Conservation (phyloP, 2,329 filamentous ascomycete genomes). For the Drechslera avenae region DNA sequence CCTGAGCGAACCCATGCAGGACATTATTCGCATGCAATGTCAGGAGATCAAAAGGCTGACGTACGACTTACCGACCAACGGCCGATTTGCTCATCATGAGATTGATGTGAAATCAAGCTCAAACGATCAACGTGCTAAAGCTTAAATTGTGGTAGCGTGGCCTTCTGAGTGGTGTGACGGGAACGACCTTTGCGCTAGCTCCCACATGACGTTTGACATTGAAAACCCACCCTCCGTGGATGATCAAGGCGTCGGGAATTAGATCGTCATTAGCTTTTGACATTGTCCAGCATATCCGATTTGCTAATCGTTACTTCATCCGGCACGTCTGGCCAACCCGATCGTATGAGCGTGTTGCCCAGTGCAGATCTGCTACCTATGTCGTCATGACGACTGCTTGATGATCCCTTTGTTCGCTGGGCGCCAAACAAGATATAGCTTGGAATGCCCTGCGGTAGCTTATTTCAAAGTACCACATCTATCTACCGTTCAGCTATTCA, state of each 20-base stretch:
- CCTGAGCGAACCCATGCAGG: background rate
- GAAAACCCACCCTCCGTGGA: too few species aligned
- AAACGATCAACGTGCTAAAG: slow-evolving; percentile 14
- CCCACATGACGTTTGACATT: too few species aligned
- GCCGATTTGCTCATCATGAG: background rate
- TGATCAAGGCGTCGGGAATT: background rate
- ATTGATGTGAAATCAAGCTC: slow-evolving; percentile 17
- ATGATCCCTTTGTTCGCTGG: background rate
- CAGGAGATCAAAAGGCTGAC: background rate
- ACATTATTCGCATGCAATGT: too few species aligned
- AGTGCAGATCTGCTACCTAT: background rate
- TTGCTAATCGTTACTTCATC: too few species aligned
- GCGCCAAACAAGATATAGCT: background rate
- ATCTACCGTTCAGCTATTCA: background rate
- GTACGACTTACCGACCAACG: background rate
- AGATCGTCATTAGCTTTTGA: too few species aligned
- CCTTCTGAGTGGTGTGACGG: background rate
- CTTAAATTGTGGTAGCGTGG: slow-evolving; percentile 6
- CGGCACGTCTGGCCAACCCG: too few species aligned
- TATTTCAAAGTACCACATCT: too few species aligned
- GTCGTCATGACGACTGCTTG: background rate
- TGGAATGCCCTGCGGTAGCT: background rate
- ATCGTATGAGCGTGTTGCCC: too few species aligned
- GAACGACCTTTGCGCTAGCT: background rate
- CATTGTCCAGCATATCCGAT: too few species aligned